Percentiles rank a stretch among this genome's conserved stretches.
These are phyloP conservation scores for Coprinopsis cinerea DNA, from an alignment of 768 basidiomycete species.

Conservation along the genomic window DNA sequence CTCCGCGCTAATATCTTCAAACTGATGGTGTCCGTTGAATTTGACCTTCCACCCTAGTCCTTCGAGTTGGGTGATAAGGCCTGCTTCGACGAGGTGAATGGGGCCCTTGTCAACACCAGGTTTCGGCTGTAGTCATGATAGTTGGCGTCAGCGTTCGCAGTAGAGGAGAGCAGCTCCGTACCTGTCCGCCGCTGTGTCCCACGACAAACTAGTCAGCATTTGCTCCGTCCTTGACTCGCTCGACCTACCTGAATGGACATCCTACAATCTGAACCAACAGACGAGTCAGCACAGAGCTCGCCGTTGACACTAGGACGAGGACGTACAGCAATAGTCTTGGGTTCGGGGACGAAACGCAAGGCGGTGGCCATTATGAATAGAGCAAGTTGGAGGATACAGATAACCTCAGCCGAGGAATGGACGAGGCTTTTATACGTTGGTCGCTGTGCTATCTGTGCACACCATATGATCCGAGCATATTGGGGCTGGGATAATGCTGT, in stretches of 20 bases:
- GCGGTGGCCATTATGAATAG: conserved; percentile 21
- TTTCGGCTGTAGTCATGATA: conserved; percentile 48
- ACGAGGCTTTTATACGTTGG: too few species aligned
- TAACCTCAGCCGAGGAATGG: too few species aligned
- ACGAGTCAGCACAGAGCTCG: conserved; percentile 9
- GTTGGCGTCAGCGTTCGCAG: too few species aligned
- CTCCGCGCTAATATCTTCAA: conserved; percentile 61
- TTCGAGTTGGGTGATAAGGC: conserved; percentile 71
- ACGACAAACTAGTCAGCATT: conserved; percentile 10
- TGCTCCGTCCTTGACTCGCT: conserved; percentile 4
- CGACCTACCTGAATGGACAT: conserved; percentile 86
- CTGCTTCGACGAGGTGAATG: conserved; percentile 83
- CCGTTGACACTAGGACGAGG: neutral
- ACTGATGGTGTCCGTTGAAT: conserved; percentile 88
- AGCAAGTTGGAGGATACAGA: neutral
- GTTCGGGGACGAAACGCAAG: conserved; percentile 51
- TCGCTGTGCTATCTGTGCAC: too few species aligned
- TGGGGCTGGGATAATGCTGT: neutral
- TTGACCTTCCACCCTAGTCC: conserved; percentile 83
- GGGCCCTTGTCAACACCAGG: conserved; percentile 84
- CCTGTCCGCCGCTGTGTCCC: conserved; percentile 57
- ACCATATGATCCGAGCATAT: neutral
- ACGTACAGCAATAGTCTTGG: conserved; percentile 77
- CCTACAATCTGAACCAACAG: conserved; percentile 66
- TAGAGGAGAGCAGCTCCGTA: conserved; percentile 22